Percentiles rank a stretch among this genome's conserved stretches.
phyloP scores from a whole-genome alignment of 352 stramenopile species.

The Phytopythium chamaehyphon region DNA sequence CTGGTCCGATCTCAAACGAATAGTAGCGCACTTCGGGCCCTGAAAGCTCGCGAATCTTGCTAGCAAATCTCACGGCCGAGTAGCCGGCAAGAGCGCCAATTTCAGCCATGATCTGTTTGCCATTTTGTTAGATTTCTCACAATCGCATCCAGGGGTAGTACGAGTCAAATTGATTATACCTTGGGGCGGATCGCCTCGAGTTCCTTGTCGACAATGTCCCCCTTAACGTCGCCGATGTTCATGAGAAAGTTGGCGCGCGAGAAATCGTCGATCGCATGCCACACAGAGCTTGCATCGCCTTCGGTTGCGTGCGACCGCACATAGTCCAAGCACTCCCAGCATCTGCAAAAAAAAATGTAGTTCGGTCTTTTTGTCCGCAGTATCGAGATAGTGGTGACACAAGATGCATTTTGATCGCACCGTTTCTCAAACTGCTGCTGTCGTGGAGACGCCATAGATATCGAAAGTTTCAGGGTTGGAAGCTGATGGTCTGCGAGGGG shows the following conservation, averaged over 20 bases:
- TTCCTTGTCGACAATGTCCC: conserved; percentile 24
- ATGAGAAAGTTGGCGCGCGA: conserved; percentile 30
- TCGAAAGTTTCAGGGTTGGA: no score
- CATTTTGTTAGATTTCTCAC: no score
- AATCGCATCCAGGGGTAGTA: no score
- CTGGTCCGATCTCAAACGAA: conserved; percentile 37
- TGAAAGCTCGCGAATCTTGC: conserved; percentile 12
- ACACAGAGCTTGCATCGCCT: conserved; percentile 21
- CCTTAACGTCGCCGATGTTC: conserved; percentile 34
- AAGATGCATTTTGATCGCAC: not conserved
- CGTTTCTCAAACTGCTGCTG: conserved; percentile 3
- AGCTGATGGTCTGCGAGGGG: not conserved
- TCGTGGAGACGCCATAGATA: conserved; percentile 18
- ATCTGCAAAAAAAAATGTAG: conserved; percentile 5
- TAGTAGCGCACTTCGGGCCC: conserved; percentile 25
- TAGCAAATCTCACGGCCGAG: conserved; percentile 40
- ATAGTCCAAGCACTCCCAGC: conserved; percentile 23
- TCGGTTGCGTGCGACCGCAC: conserved; percentile 17
- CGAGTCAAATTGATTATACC: no score
- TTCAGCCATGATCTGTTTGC: conserved; percentile 41
- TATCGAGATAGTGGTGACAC: no score
- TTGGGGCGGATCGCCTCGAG: conserved; percentile 20
- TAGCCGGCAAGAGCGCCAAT: conserved; percentile 42
- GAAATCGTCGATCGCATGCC: conserved; percentile 27
- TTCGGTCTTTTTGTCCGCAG: no score